phyloP scores from a whole-genome alignment of 495 filamentous ascomycete species.

The Aspergillus diversus region DNA sequence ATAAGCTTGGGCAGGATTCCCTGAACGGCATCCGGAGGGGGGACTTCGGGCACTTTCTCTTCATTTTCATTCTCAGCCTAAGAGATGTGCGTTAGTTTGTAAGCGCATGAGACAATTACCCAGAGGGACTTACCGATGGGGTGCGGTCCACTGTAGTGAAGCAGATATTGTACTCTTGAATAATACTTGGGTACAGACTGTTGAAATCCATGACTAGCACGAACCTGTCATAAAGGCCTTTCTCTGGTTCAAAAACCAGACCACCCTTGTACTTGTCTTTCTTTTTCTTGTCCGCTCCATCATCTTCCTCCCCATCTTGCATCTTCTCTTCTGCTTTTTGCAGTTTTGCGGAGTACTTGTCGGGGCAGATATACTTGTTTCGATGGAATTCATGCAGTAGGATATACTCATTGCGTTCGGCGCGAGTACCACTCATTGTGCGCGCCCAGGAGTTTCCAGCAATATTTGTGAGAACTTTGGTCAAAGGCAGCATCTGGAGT shows the following conservation, averaged over 20 bases:
- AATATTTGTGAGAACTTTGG: slow-evolving; percentile 93
- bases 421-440: slow-evolving; percentile 91
- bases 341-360: slow-evolving; percentile 79
- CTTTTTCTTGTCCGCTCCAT: slow-evolving; percentile 89
- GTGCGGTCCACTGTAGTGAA: slow-evolving; percentile 92
- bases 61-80: slow-evolving; percentile 75
- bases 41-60: slow-evolving; percentile 76
- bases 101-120: neutral
- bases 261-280: slow-evolving; percentile 99
- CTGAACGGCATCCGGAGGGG: slow-evolving; percentile 65
- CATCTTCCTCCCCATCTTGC: slow-evolving; percentile 68
- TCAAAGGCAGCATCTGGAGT: slow-evolving; percentile 89
- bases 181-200: slow-evolving; percentile 97
- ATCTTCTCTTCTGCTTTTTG: slow-evolving; percentile 68
- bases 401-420: slow-evolving; percentile 99
- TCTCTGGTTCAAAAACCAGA: slow-evolving; percentile 97
- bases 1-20: slow-evolving; percentile 91
- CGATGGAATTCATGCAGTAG: slow-evolving; percentile 92
- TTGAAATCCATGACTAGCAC: slow-evolving; percentile 99
- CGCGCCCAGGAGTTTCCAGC: slow-evolving; percentile 98
- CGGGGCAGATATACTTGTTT: slow-evolving; percentile 97
- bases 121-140: slow-evolving; percentile 54
- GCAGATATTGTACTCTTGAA: slow-evolving; percentile 99
- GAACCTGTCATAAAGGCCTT: slow-evolving; percentile 94
- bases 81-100: slow-evolving; percentile 19